phyloP scores from a whole-genome alignment of 768 basidiomycete genomes.

The Mycena sanguinolenta region DNA sequence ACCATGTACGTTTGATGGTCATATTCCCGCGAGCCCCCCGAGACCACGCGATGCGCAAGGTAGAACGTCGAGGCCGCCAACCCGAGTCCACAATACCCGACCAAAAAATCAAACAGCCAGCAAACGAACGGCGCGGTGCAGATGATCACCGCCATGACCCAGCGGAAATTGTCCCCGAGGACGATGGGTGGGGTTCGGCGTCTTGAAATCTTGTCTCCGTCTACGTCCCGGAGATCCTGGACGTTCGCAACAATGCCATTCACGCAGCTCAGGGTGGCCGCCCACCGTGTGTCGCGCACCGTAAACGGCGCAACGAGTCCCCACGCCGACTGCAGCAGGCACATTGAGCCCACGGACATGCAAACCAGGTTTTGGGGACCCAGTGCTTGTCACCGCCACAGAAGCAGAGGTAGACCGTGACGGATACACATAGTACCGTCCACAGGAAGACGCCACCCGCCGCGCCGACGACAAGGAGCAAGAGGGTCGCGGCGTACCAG shows the following conservation, averaged over 20 bases:
- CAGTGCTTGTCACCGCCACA: constrained; percentile 28
- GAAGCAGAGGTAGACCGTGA: constrained; percentile 27
- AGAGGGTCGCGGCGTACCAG: constrained; percentile 6
- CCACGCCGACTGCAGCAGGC: constrained; percentile 22
- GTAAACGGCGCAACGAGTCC: constrained; percentile 11
- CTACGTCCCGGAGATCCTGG: constrained; percentile 54
- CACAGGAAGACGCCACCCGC: constrained; percentile 25
- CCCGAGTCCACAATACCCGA: not conserved
- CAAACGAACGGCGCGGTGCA: not conserved
- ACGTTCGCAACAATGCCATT: constrained; percentile 54
- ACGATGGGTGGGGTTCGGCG: constrained; percentile 57
- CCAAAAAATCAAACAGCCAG: not conserved
- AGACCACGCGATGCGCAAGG: not conserved
- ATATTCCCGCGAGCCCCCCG: not conserved
- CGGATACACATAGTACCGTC: constrained; percentile 15
- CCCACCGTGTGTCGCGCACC: constrained; percentile 2
- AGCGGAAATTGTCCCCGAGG: constrained; percentile 48
- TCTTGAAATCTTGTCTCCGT: constrained; percentile 51
- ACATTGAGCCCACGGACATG: constrained; percentile 23
- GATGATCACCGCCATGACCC: constrained; percentile 22
- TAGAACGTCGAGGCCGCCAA: not conserved
- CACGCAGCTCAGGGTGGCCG: constrained; percentile 34
- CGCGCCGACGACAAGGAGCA: not conserved
- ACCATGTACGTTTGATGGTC: constrained; percentile 5
- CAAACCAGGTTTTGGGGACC: constrained; percentile 28